Evolutionary conservation across 2,329 filamentous ascomycete species (phyloP).

Genomic region (Ramularia endophylla): DNA sequence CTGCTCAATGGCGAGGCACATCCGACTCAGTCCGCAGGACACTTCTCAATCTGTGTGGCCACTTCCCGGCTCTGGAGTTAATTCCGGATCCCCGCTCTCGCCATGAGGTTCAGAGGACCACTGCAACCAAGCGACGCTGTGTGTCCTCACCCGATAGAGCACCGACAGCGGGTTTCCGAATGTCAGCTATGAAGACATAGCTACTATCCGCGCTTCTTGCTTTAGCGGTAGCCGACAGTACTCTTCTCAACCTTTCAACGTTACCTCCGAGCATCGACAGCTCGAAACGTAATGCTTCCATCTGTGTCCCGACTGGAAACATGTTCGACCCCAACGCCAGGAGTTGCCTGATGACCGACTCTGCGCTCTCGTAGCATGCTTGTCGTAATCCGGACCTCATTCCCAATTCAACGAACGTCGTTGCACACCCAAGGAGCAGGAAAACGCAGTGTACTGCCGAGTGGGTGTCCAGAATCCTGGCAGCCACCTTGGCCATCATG

Average conservation of each 20-base stretch:
- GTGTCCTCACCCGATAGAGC: background rate
- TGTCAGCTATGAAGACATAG: background rate
- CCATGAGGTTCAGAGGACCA: too few relatives aligned
- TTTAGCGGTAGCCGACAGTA: background rate
- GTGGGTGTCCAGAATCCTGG: background rate
- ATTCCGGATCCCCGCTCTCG: too few relatives aligned
- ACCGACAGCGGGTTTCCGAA: background rate
- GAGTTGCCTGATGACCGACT: background rate
- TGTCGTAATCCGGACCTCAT: background rate
- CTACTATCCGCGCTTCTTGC: background rate
- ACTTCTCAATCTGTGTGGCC: too few relatives aligned
- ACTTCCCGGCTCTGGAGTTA: too few relatives aligned
- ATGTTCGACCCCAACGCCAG: background rate
- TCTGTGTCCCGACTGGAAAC: background rate
- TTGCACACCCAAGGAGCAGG: conserved; percentile 1
- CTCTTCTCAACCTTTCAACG: background rate
- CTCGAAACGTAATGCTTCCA: conserved; percentile 1
- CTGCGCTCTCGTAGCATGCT: background rate
- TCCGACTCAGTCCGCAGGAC: too few relatives aligned
- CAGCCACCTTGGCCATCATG: background rate
- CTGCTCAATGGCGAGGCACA: too few relatives aligned
- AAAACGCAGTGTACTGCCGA: conserved; percentile 1
- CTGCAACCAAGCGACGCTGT: background rate
- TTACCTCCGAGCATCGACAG: background rate
- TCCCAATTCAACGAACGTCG: conserved; percentile 1